Evolutionary conservation across 2,329 filamentous ascomycete genomes (phyloP), one percentile per base, ranked within the genome.

Genomic region (Trichoderma atrobrunneum): DNA sequence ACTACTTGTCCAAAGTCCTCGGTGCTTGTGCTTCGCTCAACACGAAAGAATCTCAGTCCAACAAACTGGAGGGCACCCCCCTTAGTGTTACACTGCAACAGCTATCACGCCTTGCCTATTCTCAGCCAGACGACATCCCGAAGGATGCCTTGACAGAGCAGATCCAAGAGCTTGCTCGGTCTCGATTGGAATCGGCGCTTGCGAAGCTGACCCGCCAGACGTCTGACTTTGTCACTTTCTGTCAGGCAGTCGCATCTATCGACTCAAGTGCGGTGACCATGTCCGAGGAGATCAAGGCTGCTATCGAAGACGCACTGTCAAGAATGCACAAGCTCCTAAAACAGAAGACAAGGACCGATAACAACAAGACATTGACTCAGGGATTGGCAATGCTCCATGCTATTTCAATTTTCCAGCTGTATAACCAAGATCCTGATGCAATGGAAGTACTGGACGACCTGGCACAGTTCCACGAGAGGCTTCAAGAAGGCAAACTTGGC

Each of bases 381-480:
- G 92, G 93, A 0, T 87, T 98, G 72, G 91, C 92, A 24, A 86
- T 98, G 43, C 87, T 98, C 1, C 94, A 97, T 79, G 91, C 93
- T 0, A 87, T 98, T 67, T 92, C 94, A 0, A 88, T 98, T 16
- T 86, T 98, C 70, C 94, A 98, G 80, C 87, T 97, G 10, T 97
- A 97, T 83, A 95, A 95, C 77, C 93, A 94, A 28, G 94, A 97
- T 72, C 87, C 92, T 0, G 96, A 98, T 78, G 93, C 94, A 0
- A 88, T 97, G 26, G 90, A 92, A 63, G 91, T 96, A 73, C 84
- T 98, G 10, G 89, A 92, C 69, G 95, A 98, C 76, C 86, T 98
- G n/a, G 88, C 92, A 75, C 85, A 91, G 72, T 94, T 92, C 79
- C 92, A 91, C 72, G 87, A 92, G 57, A 90, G 90, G 77, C 85